Conservation (phyloP, 768 basidiomycete genomes). For the Trametes sanguinea region DNA sequence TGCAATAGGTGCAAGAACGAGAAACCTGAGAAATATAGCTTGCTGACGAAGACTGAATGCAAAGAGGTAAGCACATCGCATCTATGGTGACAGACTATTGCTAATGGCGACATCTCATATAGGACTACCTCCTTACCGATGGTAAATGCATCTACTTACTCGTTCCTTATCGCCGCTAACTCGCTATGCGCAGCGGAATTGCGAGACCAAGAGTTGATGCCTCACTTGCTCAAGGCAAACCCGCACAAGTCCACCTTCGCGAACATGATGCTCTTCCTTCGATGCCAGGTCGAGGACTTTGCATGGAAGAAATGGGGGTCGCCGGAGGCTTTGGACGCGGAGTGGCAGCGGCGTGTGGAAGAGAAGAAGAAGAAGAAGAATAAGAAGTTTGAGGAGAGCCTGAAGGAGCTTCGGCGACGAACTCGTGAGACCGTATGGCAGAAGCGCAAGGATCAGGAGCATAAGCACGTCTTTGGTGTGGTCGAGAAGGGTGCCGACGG, state of each 20-base stretch:
- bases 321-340: conserved; percentile 84
- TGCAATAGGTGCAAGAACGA: conserved; percentile 91
- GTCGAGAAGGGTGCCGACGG: conserved; percentile 57
- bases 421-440: conserved; percentile 93
- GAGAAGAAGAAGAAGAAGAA: conserved; percentile 91
- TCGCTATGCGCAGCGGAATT: conserved; percentile 69
- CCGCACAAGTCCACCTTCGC: conserved; percentile 94
- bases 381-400: conserved; percentile 90
- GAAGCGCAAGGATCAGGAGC: conserved; percentile 81
- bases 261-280: conserved; percentile 98
- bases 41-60: conserved; percentile 98
- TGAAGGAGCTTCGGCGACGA: conserved; percentile 79
- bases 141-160: conserved; percentile 47
- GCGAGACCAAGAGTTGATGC: conserved; percentile 87
- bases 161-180: neutral
- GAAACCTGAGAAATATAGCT: conserved; percentile 88
- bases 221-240: conserved; percentile 92
- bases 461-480: conserved; percentile 79
- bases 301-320: conserved; percentile 99
- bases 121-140: conserved; percentile 96
- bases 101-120: conserved; percentile 7
- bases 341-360: conserved; percentile 74
- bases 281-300: conserved; percentile 93
- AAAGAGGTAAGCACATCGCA: conserved; percentile 67
- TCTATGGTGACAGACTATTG: neutral